Percentiles rank a stretch among this genome's conserved stretches.
phyloP scores from a whole-genome alignment of 352 stramenopile species.

The Globisporangium alternatum region DNA sequence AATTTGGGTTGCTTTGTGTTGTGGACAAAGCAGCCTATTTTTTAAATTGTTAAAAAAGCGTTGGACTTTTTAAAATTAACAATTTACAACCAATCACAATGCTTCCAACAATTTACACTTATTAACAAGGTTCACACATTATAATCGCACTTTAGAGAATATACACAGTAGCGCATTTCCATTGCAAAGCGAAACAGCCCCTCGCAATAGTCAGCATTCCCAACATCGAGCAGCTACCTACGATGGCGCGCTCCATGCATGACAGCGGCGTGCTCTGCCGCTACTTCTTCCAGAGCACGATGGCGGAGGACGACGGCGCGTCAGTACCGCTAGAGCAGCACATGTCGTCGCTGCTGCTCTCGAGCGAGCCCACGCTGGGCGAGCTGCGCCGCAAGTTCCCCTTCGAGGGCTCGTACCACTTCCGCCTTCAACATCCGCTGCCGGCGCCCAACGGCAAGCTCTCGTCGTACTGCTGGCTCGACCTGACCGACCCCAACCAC shows the following conservation, averaged over 20 bases:
- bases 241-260: conserved; percentile 6
- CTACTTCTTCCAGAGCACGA: conserved; percentile 83
- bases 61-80: neutral
- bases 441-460: conserved; percentile 17
- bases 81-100: neutral
- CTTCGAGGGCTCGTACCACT: conserved; percentile 75
- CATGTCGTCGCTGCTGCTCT: conserved; percentile 68
- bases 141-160: neutral
- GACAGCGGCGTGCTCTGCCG: conserved; percentile 58
- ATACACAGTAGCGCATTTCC: neutral
- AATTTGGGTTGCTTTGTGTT: neutral
- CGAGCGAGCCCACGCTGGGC: conserved; percentile 46
- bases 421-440: conserved; percentile 59
- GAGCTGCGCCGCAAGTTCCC: conserved; percentile 73
- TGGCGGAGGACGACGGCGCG: conserved; percentile 40
- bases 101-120: neutral
- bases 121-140: neutral
- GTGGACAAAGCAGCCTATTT: no score
- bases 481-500: conserved; percentile 52
- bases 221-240: conserved; percentile 3
- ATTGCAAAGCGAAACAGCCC: conserved; percentile 2
- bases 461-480: conserved; percentile 69
- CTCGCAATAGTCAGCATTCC: neutral
- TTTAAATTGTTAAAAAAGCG: no score
- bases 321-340: conserved; percentile 32